Base-by-base conservation (phyloP, 495 filamentous ascomycete species). In the Xylaria telfairii region DNA sequence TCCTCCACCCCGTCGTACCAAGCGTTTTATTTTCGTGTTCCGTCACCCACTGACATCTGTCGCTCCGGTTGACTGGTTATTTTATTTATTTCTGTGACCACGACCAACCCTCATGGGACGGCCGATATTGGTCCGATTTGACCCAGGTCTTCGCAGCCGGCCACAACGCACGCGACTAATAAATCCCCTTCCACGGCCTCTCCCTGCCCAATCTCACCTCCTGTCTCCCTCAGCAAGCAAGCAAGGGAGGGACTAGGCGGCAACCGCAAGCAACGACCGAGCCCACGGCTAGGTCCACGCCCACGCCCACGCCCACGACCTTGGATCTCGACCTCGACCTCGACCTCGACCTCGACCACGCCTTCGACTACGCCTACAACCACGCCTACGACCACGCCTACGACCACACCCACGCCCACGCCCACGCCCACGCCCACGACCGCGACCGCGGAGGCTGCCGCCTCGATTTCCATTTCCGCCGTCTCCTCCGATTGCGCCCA, bases 81-180 rank as follows among this genome's bases (percentile, higher is more conserved):
- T 68, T 60, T 68, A 46, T 57, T 61, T 61, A 51, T 68, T 47
- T 44, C 60, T 37, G 67, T 49, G 67, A 60, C 57, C 13, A 34
- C 54, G 24, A 63, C 39, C 44, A 60, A 59, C 67, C 32, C 42
- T 63, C 67, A 63, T n/a, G 34, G 56, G 32, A 30, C 32, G 46
- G 67, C 67, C 67, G 57, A 69, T 69, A 63, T 69, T 62, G 67
- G 57, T 63, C 67, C 67, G 59, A 63, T 68, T 69, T 63, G 67
- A 54, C 67, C 57, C 59, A 69, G 30, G 57, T 6, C 44, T 24
- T 57, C 39, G 42, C 63, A 41, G 24, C 42, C 44, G 26, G 60
- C 44, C 62, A 65, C 62, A 65, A 28, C 62, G 28, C 62, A 51
- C 62, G 30, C 62, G 62, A 65, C 62, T 49, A 34, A 39, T 61